Percentiles rank a stretch among this genome's conserved stretches.
Conservation (phyloP, 2,329 filamentous ascomycete genomes). For the Epichloe aotearoae region DNA sequence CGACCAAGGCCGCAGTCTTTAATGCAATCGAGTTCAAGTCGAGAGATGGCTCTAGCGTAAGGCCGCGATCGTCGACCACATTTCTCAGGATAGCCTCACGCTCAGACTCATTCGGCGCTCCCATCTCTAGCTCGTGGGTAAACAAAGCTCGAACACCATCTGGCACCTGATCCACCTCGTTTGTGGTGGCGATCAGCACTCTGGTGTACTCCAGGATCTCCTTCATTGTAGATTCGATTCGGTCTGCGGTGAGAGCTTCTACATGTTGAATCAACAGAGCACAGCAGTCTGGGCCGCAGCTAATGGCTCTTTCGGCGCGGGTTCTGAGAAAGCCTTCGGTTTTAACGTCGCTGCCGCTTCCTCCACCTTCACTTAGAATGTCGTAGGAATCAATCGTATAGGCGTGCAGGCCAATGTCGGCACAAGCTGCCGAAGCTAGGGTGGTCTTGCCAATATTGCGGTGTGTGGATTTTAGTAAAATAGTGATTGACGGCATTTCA, state of each 20-base stretch:
- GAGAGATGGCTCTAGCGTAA: slow-evolving; percentile 70
- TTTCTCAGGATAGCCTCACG: slow-evolving; percentile 74
- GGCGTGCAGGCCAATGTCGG: slow-evolving; percentile 79
- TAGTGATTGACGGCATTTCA: slow-evolving; percentile 74
- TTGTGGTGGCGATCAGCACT: slow-evolving; percentile 85
- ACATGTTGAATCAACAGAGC: slow-evolving; percentile 79
- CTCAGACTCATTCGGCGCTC: slow-evolving; percentile 82
- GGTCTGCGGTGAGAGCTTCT: slow-evolving; percentile 80
- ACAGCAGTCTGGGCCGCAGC: slow-evolving; percentile 74
- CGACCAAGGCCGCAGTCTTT: slow-evolving; percentile 90
- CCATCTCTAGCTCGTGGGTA: slow-evolving; percentile 90
- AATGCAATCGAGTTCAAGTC: slow-evolving; percentile 76
- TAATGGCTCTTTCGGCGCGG: slow-evolving; percentile 75
- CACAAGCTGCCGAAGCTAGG: slow-evolving; percentile 61
- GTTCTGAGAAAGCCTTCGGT: slow-evolving; percentile 84
- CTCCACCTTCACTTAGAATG: slow-evolving; percentile 73
- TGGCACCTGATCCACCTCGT: slow-evolving; percentile 86
- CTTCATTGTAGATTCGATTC: slow-evolving; percentile 74
- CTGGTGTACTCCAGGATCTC: slow-evolving; percentile 69
- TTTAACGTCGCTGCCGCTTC: slow-evolving; percentile 81
- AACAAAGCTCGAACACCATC: slow-evolving; percentile 84
- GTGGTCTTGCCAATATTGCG: slow-evolving; percentile 87
- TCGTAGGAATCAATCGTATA: slow-evolving; percentile 88
- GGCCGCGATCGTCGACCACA: slow-evolving; percentile 61
- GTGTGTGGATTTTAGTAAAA: slow-evolving; percentile 83